Evolutionary conservation across 1,284 basidiomycete species (phyloP), one percentile per base, ranked within the genome.

Genomic region (Thelephora terrestris): DNA sequence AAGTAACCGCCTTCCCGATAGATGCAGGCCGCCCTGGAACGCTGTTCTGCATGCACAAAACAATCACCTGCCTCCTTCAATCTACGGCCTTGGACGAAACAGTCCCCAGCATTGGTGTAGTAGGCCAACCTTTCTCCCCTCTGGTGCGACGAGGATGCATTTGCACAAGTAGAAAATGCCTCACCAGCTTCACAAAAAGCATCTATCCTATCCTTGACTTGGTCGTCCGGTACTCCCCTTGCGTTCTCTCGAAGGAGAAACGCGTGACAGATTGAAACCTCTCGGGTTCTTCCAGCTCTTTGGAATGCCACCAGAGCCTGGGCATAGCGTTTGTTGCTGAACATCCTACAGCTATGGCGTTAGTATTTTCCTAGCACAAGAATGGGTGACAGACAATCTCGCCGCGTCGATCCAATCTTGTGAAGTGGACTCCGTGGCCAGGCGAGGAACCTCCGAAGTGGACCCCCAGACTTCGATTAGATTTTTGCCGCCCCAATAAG

Each of bases 221-320:
- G 34, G 7, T 37, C 43, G 2, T 43, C 35, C 14, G 51, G 39
- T 5, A 54, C 56, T 5, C 45, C 35, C 7, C 63, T 61, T 14
- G 72, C 74, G 4, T 62, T 48, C 50, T 74, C 65, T 37, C 76
- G 66, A 7, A 71, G 62, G 17, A 66, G 58, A 53, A 71, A 77
- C 0, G 75, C 73, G 4, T 67, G 47, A 0, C 74, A 67, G 6
- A 84, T 69, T 2, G 62, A 66, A 3, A 61, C 69, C 56, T 79
- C 70, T 10, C 69, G 66, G 0, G 54, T 60, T 27, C 69, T 57
- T 1, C 52, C 60, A 3, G 84, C 83, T 18, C 76, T 71, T 47
- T 75, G 69, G 50, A 76, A 87, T 50, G 78, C 80, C 47, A 78
- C 70, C 61, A 71, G 76, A 0, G 85, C 81, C 54, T 83, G 75